Conservation (phyloP, 2,329 filamentous ascomycete genomes). For the Keithomyces neogunnii region DNA sequence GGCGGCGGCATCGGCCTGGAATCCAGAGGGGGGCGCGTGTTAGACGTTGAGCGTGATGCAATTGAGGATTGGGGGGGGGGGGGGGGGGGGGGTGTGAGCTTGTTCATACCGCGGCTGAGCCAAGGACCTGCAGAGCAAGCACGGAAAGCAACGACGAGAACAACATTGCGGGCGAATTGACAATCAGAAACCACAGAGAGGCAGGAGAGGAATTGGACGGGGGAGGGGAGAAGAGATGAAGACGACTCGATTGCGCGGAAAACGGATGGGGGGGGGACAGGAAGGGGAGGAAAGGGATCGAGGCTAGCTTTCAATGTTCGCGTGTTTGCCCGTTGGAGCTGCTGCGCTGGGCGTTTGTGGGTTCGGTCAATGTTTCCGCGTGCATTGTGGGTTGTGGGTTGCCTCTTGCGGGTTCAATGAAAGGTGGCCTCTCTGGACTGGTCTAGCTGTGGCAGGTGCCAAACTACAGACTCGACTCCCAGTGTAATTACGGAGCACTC, state of each 20-base stretch:
- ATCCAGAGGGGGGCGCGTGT: background rate
- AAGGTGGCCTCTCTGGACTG: too few species aligned
- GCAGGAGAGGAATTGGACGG: background rate
- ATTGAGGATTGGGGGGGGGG: background rate
- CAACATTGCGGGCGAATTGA: slow-evolving; percentile 4
- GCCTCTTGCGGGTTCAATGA: too few species aligned
- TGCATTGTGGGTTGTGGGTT: too few species aligned
- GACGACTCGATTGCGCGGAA: slow-evolving; percentile 1
- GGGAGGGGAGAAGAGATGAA: background rate
- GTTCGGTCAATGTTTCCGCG: too few species aligned
- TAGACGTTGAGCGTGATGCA: background rate
- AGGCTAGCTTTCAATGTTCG: too few species aligned
- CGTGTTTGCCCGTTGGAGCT: too few species aligned
- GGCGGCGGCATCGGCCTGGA: slow-evolving; percentile 7
- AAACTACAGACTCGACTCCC: too few species aligned
- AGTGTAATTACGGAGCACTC: too few species aligned
- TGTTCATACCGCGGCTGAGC: slow-evolving; percentile 5
- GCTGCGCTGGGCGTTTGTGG: too few species aligned
- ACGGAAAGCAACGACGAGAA: slow-evolving; percentile 7
- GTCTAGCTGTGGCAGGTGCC: too few species aligned
- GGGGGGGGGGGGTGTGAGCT: background rate
- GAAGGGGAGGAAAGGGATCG: background rate
- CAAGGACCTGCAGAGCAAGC: slow-evolving; percentile 8
- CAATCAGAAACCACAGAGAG: background rate
- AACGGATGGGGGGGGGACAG: background rate